phyloP scores from a whole-genome alignment of 768 basidiomycete species.

The Cyclocybe cylindracea region DNA sequence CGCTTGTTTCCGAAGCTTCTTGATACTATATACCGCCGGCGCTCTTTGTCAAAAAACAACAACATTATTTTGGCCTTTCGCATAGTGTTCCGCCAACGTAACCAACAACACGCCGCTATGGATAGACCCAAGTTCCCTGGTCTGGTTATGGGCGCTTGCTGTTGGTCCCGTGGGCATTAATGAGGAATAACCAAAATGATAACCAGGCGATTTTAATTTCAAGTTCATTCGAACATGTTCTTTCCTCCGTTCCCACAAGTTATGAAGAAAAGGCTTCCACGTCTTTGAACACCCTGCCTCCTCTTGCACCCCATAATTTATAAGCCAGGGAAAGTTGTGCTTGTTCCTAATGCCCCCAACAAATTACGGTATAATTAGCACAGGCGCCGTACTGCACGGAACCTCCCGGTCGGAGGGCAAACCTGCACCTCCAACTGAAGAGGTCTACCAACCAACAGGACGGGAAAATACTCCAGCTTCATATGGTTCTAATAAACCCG shows the following conservation, averaged over 20 bases:
- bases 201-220: conserved; percentile 1
- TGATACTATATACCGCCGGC: conserved; percentile 13
- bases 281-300: not conserved
- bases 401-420: conserved; percentile 7
- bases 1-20: conserved; percentile 11
- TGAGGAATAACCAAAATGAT: no score
- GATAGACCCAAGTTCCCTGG: no score
- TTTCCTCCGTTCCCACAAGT: not conserved
- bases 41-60: not conserved
- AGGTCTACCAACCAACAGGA: not conserved
- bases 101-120: no score
- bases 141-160: no score
- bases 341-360: not conserved
- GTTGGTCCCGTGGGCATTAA: no score
- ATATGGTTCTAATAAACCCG: no score
- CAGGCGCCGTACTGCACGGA: conserved; percentile 14
- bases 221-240: not conserved
- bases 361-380: conserved; percentile 6
- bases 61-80: no score
- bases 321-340: not conserved
- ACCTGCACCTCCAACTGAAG: not conserved
- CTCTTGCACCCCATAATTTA: not conserved
- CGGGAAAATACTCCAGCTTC: no score
- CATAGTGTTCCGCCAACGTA: no score
- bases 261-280: not conserved